Percentiles rank a stretch among this genome's conserved stretches.
phyloP scores from a whole-genome alignment of 2,329 filamentous ascomycete genomes.

The Penicillium brasilianum region DNA sequence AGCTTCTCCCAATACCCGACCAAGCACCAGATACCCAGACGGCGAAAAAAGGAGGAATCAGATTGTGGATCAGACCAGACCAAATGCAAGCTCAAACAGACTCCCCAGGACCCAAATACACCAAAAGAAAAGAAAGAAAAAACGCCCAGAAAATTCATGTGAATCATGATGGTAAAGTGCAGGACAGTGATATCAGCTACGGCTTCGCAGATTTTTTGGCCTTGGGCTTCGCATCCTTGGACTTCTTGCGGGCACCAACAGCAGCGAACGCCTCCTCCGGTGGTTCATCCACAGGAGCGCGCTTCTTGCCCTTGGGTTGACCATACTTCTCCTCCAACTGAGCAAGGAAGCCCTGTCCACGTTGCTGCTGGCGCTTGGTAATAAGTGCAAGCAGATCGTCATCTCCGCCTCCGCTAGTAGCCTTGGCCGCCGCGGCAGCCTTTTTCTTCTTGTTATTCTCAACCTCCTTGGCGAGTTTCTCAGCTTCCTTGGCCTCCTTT shows the following conservation, averaged over 20 bases:
- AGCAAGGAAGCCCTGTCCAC: slow-evolving; percentile 69
- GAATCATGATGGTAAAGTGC: not conserved
- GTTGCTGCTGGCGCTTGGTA: slow-evolving; percentile 68
- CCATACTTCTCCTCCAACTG: slow-evolving; percentile 77
- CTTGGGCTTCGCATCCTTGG: slow-evolving; percentile 44
- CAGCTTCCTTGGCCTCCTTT: slow-evolving; percentile 73
- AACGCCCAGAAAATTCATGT: slow-evolving; percentile 10
- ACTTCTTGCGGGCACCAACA: slow-evolving; percentile 45
- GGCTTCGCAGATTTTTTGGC: slow-evolving; percentile 34
- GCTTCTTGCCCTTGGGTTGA: slow-evolving; percentile 50
- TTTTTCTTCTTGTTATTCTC: slow-evolving; percentile 74
- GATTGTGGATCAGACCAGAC: slow-evolving; percentile 3
- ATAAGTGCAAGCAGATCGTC: slow-evolving; percentile 73
- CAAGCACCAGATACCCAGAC: slow-evolving; percentile 1
- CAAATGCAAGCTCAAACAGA: slow-evolving; percentile 11
- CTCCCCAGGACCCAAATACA: slow-evolving; percentile 12
- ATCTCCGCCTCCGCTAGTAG: slow-evolving; percentile 42
- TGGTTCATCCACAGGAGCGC: slow-evolving; percentile 58
- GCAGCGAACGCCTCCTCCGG: slow-evolving; percentile 66
- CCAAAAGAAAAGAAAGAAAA: slow-evolving; percentile 14
- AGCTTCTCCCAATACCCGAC: not conserved
- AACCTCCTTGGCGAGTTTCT: slow-evolving; percentile 74
- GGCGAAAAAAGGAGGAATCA: slow-evolving; percentile 7
- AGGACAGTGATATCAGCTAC: slow-evolving; percentile 12
- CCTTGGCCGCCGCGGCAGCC: slow-evolving; percentile 36